Evolutionary conservation across 768 basidiomycete genomes (phyloP).

Genomic region (Postia placenta): DNA sequence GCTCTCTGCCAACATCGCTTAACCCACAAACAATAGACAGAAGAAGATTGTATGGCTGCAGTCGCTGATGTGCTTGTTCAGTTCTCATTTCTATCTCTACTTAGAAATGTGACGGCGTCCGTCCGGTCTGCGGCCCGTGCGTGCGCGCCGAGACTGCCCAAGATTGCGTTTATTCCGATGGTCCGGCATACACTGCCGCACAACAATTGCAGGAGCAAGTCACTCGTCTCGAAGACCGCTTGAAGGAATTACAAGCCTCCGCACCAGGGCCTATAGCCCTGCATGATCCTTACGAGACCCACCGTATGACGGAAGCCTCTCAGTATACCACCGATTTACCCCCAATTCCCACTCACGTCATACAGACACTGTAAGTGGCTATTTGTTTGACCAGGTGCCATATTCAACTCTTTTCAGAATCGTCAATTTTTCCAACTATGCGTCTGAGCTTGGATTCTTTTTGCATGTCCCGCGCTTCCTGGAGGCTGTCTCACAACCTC

Average conservation of each 20-base stretch:
- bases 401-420: no score
- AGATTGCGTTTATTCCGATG: slow-evolving; percentile 68
- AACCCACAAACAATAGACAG: no score
- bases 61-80: not conserved
- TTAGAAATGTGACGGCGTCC: slow-evolving; percentile 62
- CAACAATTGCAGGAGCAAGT: slow-evolving; percentile 56
- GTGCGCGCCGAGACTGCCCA: slow-evolving; percentile 50
- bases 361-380: not conserved
- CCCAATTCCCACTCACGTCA: not conserved
- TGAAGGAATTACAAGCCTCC: slow-evolving; percentile 24
- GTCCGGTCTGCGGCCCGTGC: slow-evolving; percentile 63
- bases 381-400: no score
- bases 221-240: slow-evolving; percentile 45
- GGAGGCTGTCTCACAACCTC: slow-evolving; percentile 24
- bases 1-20: not conserved
- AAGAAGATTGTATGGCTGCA: slow-evolving; percentile 38
- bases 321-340: no score
- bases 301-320: no score
- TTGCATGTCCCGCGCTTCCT: slow-evolving; percentile 45
- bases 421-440: slow-evolving; percentile 52
- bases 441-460: slow-evolving; percentile 60
- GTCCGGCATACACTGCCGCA: slow-evolving; percentile 44
- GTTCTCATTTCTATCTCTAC: not conserved
- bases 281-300: slow-evolving; percentile 19
- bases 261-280: slow-evolving; percentile 14